A percentile compares a stretch with the other conserved stretches of the same genome.
These are phyloP conservation scores for Aspergillus proliferans DNA, from an alignment of 2,329 filamentous ascomycete genomes.

Conservation along the genomic window DNA sequence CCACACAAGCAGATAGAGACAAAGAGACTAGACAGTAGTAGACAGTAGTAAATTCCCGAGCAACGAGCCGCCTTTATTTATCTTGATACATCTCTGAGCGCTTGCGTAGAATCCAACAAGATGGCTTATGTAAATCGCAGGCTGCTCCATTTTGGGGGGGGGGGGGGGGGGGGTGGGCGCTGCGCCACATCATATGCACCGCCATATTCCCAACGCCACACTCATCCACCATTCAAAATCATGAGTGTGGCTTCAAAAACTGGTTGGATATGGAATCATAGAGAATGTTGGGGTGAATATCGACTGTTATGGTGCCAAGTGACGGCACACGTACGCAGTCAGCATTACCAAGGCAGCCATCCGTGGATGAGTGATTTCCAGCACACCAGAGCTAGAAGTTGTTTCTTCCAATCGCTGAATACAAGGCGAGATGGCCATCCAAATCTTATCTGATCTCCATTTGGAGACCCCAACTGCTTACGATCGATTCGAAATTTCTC, in stretches of 20 bases:
- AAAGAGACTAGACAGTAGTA: not conserved
- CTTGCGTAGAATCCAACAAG: not conserved
- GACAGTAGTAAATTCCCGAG: slow-evolving; percentile 4
- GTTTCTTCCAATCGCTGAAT: not conserved
- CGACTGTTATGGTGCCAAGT: no score
- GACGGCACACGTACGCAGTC: no score
- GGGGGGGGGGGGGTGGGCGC: no score
- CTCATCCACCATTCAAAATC: not conserved
- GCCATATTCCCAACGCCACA: slow-evolving; percentile 15
- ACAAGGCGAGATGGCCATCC: slow-evolving; percentile 19
- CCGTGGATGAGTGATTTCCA: not conserved
- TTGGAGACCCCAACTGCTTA: slow-evolving; percentile 48
- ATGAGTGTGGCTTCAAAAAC: not conserved
- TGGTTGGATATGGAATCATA: no score
- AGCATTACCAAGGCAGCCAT: no score
- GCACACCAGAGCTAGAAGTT: not conserved
- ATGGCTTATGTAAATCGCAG: slow-evolving; percentile 6
- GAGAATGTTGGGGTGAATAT: no score
- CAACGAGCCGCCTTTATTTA: slow-evolving; percentile 3
- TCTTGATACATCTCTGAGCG: slow-evolving; percentile 6
- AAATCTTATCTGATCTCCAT: slow-evolving; percentile 56
- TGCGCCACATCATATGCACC: slow-evolving; percentile 20
- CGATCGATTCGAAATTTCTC: slow-evolving; percentile 44
- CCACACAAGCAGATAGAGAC: not conserved
- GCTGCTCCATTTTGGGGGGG: not conserved